phyloP scores from a whole-genome alignment of 2,329 filamentous ascomycete species.

The Emericellopsis atlantica region DNA sequence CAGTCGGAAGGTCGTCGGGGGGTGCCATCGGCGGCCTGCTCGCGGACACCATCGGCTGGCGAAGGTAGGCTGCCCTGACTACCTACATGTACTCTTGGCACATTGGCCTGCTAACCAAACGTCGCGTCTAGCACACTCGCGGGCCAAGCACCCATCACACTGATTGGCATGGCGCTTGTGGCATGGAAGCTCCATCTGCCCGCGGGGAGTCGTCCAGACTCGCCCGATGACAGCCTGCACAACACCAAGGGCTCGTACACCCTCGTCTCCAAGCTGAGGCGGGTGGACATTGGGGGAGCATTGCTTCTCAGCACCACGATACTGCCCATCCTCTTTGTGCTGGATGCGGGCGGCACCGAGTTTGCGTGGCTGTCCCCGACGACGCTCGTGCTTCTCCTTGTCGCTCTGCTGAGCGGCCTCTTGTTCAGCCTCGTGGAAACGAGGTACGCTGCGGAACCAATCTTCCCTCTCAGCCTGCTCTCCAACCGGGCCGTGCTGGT shows the following conservation, averaged over 20 bases:
- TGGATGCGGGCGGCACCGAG: not conserved
- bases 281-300: not conserved
- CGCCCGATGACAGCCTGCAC: not conserved
- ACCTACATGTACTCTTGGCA: no score
- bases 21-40: not conserved
- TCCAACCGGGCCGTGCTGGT: not conserved
- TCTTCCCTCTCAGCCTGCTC: not conserved
- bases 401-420: not conserved
- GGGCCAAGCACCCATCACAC: not conserved
- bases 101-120: not conserved
- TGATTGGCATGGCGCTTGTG: not conserved
- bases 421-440: not conserved
- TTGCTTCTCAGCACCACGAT: not conserved
- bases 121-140: not conserved
- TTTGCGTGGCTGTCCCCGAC: not conserved
- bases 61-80: not conserved
- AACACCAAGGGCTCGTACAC: not conserved
- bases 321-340: not conserved
- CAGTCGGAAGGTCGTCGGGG: not conserved
- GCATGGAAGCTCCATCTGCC: not conserved
- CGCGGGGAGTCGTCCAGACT: not conserved
- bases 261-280: not conserved
- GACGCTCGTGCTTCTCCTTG: not conserved
- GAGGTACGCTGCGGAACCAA: not conserved
- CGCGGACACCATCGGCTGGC: not conserved